A percentile compares a stretch with the other conserved stretches of the same genome.
These are phyloP conservation scores for Yamadazyma diospyri DNA, from an alignment of 1,139 yeast genomes.

Conservation along the genomic window DNA sequence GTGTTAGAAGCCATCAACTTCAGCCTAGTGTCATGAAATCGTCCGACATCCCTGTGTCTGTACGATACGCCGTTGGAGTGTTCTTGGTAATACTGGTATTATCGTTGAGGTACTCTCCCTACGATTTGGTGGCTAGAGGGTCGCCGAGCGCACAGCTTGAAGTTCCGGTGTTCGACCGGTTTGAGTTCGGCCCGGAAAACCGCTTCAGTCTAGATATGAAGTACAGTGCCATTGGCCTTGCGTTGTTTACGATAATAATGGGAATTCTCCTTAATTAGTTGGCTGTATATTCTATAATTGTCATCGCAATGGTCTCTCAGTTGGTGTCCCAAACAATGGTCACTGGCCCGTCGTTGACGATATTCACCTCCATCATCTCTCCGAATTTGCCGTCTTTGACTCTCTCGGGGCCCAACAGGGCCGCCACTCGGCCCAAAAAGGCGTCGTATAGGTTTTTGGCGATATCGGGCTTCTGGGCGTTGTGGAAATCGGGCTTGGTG, in stretches of 20 bases:
- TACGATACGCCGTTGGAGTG: not conserved
- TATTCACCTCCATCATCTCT: conserved; percentile 91
- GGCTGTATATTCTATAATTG: too few relatives aligned
- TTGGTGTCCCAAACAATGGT: conserved; percentile 72
- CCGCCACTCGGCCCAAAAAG: conserved; percentile 48
- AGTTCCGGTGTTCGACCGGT: conserved; percentile 14
- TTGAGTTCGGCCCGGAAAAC: conserved; percentile 20
- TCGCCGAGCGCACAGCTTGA: not conserved
- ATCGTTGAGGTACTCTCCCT: conserved; percentile 6
- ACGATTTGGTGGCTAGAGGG: conserved; percentile 7
- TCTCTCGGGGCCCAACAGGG: conserved; percentile 55
- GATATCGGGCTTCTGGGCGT: conserved; percentile 76
- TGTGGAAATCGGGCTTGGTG: conserved; percentile 89
- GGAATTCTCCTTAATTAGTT: too few relatives aligned
- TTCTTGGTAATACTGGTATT: not conserved
- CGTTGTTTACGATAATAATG: conserved; percentile 7
- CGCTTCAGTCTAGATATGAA: conserved; percentile 22
- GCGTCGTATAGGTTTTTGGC: conserved; percentile 67
- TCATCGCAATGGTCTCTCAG: conserved; percentile 25
- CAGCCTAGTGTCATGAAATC: too few relatives aligned
- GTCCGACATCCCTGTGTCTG: too few relatives aligned
- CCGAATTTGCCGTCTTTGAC: conserved; percentile 91
- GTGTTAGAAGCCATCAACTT: too few relatives aligned
- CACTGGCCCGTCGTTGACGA: conserved; percentile 84
- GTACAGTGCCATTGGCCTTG: conserved; percentile 16